These are phyloP conservation scores for Panicum miliaceum DNA, from an alignment of 176 grass and related monocot genomes.

Conservation along the genomic window DNA sequence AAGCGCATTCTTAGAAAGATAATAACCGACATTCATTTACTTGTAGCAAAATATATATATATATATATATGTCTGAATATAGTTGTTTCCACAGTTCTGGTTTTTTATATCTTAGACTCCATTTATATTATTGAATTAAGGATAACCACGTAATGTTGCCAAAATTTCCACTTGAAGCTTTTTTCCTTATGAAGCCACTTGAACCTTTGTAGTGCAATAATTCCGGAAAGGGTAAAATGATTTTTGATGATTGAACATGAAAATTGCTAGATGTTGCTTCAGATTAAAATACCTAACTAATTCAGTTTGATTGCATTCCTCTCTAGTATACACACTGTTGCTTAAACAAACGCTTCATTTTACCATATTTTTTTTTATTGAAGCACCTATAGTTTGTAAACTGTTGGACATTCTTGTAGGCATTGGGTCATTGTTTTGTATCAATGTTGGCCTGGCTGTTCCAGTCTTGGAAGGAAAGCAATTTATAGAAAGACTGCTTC, in stretches of 20 bases:
- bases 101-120: neutral
- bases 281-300: neutral
- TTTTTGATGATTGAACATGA: neutral
- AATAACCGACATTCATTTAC: neutral
- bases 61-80: conserved; percentile 11
- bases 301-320: neutral
- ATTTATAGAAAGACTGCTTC: neutral
- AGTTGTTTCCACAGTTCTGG: neutral
- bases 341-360: neutral
- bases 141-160: neutral
- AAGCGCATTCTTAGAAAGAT: neutral
- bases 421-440: neutral
- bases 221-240: neutral
- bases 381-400: neutral
- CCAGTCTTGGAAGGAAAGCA: neutral
- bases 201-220: neutral
- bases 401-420: neutral
- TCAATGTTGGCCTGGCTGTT: neutral
- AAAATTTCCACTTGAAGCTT: neutral
- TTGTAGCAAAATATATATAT: conserved; percentile 3
- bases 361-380: neutral
- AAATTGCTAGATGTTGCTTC: neutral
- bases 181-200: neutral
- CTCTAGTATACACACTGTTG: neutral
- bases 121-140: neutral